These are phyloP conservation scores for Lipomyces mesembrius DNA, from an alignment of 805 yeast species.

Conservation along the genomic window DNA sequence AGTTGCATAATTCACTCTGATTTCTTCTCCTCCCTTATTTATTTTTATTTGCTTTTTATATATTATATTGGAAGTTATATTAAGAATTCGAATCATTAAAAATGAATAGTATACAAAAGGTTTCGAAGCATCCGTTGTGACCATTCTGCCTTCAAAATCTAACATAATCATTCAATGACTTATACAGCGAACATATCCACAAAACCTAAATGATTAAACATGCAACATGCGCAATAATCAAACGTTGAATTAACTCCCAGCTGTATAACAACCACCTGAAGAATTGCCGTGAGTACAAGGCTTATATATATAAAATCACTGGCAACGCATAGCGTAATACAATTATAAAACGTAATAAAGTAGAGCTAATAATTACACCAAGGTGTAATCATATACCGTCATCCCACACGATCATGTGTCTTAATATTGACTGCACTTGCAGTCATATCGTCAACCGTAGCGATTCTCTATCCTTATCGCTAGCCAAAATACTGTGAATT, in stretches of 20 bases:
- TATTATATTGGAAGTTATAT: background rate
- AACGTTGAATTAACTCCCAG: background rate
- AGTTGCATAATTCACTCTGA: slow-evolving; percentile 30
- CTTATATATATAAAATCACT: background rate
- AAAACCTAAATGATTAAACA: background rate
- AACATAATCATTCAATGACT: background rate
- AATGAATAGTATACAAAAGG: background rate
- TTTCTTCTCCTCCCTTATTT: slow-evolving; percentile 5
- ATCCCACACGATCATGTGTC: background rate
- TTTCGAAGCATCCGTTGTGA: background rate
- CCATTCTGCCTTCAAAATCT: background rate
- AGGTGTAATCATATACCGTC: background rate
- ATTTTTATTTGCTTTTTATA: background rate
- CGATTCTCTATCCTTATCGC: background rate
- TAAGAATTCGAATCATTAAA: background rate
- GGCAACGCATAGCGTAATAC: background rate
- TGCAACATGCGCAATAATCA: background rate
- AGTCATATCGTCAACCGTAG: background rate
- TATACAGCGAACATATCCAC: background rate
- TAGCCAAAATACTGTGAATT: background rate
- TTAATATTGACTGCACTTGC: background rate
- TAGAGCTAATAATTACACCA: background rate
- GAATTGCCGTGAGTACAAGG: background rate
- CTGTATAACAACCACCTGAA: background rate
- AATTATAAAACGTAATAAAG: background rate